These are phyloP conservation scores for Circinella minor DNA, from an alignment of 371 early-diverging fungal genomes.

Conservation along the genomic window DNA sequence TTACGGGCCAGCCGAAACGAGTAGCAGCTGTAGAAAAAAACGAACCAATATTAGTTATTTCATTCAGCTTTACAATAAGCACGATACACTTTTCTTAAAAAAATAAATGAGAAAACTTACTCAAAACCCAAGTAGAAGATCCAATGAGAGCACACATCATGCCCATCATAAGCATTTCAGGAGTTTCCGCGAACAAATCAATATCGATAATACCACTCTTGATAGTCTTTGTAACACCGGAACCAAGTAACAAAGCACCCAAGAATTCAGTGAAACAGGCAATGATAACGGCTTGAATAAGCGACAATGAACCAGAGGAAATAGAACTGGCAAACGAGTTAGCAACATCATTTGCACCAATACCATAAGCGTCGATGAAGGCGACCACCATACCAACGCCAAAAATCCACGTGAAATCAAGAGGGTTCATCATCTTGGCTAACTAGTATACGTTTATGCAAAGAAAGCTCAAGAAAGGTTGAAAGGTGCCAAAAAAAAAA, in stretches of 20 bases:
- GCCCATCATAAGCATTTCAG: slow-evolving; percentile 80
- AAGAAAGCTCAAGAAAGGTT: slow-evolving; percentile 5
- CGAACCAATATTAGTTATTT: background rate
- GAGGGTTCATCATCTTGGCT: slow-evolving; percentile 53
- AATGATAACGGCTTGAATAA: slow-evolving; percentile 74
- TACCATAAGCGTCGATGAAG: slow-evolving; percentile 66
- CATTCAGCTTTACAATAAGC: no score
- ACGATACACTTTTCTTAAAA: background rate
- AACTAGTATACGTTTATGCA: background rate
- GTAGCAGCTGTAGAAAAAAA: slow-evolving; percentile 60
- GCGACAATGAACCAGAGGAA: slow-evolving; percentile 78
- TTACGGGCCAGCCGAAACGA: slow-evolving; percentile 57
- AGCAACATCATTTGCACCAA: slow-evolving; percentile 92
- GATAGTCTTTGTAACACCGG: slow-evolving; percentile 77
- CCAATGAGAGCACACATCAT: slow-evolving; percentile 84
- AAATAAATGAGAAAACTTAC: background rate
- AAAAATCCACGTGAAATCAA: slow-evolving; percentile 81
- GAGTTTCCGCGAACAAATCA: slow-evolving; percentile 53
- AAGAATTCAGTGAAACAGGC: slow-evolving; percentile 87
- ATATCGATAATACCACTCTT: slow-evolving; percentile 73
- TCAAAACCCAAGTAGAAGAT: slow-evolving; percentile 72
- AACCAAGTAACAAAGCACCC: slow-evolving; percentile 84
- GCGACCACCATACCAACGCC: slow-evolving; percentile 71
- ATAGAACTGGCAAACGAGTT: slow-evolving; percentile 89
- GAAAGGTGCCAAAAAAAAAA: background rate